Percentiles rank a stretch among this genome's conserved stretches.
These are phyloP conservation scores for Astraeus odoratus DNA, from an alignment of 768 basidiomycete genomes.

Conservation along the genomic window DNA sequence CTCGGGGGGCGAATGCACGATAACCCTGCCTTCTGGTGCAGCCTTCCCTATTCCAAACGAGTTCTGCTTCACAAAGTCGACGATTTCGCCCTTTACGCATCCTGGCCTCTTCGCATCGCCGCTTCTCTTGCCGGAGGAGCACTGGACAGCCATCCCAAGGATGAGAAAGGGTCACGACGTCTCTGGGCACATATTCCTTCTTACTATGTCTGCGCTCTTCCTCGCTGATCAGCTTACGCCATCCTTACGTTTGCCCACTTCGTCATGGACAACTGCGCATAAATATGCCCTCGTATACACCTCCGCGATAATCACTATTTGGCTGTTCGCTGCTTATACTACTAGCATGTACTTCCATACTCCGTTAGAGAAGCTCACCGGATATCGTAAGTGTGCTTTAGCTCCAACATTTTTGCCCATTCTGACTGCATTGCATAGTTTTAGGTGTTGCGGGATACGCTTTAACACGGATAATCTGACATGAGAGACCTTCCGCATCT, in stretches of 20 bases:
- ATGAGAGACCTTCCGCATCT: too few species aligned
- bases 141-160: slow-evolving; percentile 49
- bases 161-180: slow-evolving; percentile 84
- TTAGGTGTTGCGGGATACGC: slow-evolving; percentile 32
- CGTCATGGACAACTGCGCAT: slow-evolving; percentile 39
- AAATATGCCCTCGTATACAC: slow-evolving; percentile 41
- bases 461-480: slow-evolving; percentile 21
- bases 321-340: slow-evolving; percentile 69
- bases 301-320: slow-evolving; percentile 46
- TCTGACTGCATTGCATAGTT: slow-evolving; percentile 21
- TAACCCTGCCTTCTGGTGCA: slow-evolving; percentile 51
- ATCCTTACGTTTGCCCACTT: slow-evolving; percentile 33
- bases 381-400: slow-evolving; percentile 55
- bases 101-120: slow-evolving; percentile 50
- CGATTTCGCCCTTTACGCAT: slow-evolving; percentile 54
- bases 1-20: slow-evolving; percentile 75
- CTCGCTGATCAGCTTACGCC: slow-evolving; percentile 67
- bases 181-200: slow-evolving; percentile 88
- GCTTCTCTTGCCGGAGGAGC: slow-evolving; percentile 29
- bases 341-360: slow-evolving; percentile 91
- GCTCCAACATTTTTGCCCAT: too few species aligned
- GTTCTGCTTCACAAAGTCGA: slow-evolving; percentile 45
- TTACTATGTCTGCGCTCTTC: slow-evolving; percentile 74
- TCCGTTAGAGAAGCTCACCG: slow-evolving; percentile 80
- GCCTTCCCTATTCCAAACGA: slow-evolving; percentile 47